Evolutionary conservation across 176 grass and related monocot species (phyloP).

Genomic region (Triticum monococcum): DNA sequence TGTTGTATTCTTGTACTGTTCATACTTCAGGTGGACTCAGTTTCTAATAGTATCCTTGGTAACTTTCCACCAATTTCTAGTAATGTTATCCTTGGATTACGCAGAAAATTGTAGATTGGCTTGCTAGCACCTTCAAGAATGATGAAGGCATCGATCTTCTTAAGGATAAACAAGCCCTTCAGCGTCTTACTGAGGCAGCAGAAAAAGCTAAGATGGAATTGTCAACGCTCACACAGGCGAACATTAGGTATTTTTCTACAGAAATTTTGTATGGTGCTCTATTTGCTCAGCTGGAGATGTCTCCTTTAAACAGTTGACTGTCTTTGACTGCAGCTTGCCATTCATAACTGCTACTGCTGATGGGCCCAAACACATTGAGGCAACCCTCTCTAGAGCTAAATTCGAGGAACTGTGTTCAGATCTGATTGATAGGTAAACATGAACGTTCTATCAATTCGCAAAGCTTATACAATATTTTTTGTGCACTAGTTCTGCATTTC

Average conservation of each 20-base stretch:
- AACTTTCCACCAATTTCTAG: background rate
- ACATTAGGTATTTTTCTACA: constrained; percentile 64
- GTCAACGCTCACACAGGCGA: constrained; percentile 84
- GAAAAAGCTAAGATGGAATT: constrained; percentile 99
- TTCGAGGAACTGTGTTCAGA: constrained; percentile 96
- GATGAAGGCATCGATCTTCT: constrained; percentile 94
- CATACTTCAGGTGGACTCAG: background rate
- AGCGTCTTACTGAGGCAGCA: constrained; percentile 90
- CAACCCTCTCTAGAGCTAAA: constrained; percentile 86
- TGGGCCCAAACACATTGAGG: constrained; percentile 95
- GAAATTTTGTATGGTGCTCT: background rate
- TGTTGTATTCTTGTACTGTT: background rate
- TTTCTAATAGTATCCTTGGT: constrained; percentile 1
- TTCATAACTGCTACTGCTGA: constrained; percentile 93
- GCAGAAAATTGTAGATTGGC: constrained; percentile 96
- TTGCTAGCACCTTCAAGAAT: constrained; percentile 86
- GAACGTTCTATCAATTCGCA: constrained; percentile 2
- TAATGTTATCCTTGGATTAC: constrained; percentile 24
- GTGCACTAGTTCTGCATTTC: background rate
- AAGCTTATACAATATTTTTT: background rate
- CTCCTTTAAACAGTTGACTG: constrained; percentile 2
- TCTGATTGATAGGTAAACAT: constrained; percentile 83
- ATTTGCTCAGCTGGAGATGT: background rate
- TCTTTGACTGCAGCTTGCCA: constrained; percentile 58
- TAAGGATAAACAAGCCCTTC: constrained; percentile 98